Conservation (phyloP, 2,329 filamentous ascomycete genomes). For the Fusarium domesticum region DNA sequence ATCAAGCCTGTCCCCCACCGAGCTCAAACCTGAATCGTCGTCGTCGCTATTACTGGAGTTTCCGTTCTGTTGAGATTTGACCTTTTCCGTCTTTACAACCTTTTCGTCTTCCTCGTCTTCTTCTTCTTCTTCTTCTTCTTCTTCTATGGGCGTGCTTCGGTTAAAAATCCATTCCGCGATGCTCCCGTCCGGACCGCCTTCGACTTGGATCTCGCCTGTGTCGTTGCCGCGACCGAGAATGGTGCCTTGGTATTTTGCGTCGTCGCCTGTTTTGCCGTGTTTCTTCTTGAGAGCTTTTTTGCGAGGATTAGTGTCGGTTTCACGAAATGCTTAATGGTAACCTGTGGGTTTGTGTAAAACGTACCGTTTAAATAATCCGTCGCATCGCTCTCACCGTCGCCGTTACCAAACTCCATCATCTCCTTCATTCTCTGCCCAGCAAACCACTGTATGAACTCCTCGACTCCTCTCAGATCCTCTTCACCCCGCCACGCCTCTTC, state of each 20-base stretch:
- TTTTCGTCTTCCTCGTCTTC: conserved; percentile 5
- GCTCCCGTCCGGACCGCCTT: conserved; percentile 58
- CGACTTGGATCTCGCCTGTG: conserved; percentile 68
- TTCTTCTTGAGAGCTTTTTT: conserved; percentile 77
- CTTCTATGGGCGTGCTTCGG: conserved; percentile 21
- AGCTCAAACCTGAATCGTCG: conserved; percentile 55
- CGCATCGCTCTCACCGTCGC: conserved; percentile 61
- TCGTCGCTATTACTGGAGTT: conserved; percentile 24
- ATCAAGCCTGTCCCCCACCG: conserved; percentile 48
- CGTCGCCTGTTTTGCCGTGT: conserved; percentile 83
- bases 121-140: conserved; percentile 4
- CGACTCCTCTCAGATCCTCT: conserved; percentile 77
- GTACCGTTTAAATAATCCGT: conserved; percentile 68
- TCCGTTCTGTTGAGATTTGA: conserved; percentile 25
- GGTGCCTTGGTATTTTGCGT: conserved; percentile 81
- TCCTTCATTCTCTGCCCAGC: conserved; percentile 70
- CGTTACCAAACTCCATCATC: conserved; percentile 75
- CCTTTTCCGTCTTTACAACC: conserved; percentile 5
- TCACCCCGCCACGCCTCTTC: conserved; percentile 67
- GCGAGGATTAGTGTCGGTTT: conserved; percentile 39
- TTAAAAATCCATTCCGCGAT: conserved; percentile 39
- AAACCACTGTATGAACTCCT: conserved; percentile 78
- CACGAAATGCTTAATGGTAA: not conserved
- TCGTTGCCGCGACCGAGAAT: conserved; percentile 73
- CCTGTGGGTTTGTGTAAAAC: conserved; percentile 14